These are phyloP conservation scores for Xylariaceae sp. DNA, from an alignment of 2,329 filamentous ascomycete species.

Conservation along the genomic window DNA sequence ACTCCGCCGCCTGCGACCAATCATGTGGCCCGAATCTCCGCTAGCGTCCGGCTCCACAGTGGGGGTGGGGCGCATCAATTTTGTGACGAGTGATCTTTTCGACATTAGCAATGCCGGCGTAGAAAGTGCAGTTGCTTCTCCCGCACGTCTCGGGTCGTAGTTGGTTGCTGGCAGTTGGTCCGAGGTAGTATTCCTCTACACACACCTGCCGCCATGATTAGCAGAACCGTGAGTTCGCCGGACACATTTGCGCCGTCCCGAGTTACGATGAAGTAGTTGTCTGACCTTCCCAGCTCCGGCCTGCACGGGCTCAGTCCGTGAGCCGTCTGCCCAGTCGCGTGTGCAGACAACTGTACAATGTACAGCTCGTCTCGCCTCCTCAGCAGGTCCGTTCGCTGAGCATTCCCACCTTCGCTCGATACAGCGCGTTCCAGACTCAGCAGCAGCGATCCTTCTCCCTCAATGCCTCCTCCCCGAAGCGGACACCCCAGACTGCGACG, in stretches of 20 bases:
- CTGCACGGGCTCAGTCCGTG: not conserved
- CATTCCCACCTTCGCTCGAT: not conserved
- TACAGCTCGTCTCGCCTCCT: not conserved
- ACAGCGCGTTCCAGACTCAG: not conserved
- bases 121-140: too few relatives aligned
- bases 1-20: too few relatives aligned
- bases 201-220: not conserved
- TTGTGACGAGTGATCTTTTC: not conserved
- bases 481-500: conserved; percentile 68
- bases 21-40: not conserved
- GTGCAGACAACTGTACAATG: not conserved
- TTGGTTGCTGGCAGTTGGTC: too few relatives aligned
- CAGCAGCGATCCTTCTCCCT: not conserved
- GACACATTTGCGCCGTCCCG: not conserved
- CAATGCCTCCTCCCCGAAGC: not conserved
- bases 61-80: not conserved
- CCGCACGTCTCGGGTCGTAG: too few relatives aligned
- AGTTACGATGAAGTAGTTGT: not conserved
- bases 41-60: not conserved
- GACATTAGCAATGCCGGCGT: not conserved
- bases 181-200: not conserved
- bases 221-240: not conserved
- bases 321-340: not conserved
- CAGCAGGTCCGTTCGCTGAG: not conserved
- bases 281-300: not conserved